Conservation (phyloP, 495 filamentous ascomycete species). For the Mytilinidion resinicola region DNA sequence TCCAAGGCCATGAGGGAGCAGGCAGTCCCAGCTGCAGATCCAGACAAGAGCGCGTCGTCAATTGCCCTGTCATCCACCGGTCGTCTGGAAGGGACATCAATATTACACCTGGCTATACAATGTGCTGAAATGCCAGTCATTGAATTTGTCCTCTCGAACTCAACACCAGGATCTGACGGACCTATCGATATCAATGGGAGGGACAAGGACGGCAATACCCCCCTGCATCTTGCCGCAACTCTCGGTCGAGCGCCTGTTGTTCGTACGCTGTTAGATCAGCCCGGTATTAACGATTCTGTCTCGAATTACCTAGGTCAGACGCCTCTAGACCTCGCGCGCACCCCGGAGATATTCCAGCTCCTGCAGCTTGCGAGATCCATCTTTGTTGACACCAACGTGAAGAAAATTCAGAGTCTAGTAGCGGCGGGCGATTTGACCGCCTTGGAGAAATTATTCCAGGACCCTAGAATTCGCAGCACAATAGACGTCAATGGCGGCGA, state of each 20-base stretch:
- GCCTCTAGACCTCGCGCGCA: constrained; percentile 81
- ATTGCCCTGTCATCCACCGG: constrained; percentile 33
- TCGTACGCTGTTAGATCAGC: constrained; percentile 67
- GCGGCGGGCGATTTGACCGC: constrained; percentile 63
- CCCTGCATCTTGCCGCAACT: constrained; percentile 79
- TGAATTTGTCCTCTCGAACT: constrained; percentile 78
- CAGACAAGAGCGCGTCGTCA: constrained; percentile 50
- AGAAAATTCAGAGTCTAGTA: constrained; percentile 73
- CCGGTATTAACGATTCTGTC: constrained; percentile 80
- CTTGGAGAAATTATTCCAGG: constrained; percentile 71
- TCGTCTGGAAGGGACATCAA: constrained; percentile 69
- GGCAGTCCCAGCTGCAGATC: constrained; percentile 38
- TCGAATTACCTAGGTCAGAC: constrained; percentile 84
- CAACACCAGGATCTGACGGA: constrained; percentile 42
- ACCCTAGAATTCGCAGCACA: constrained; percentile 73
- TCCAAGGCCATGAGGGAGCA: constrained; percentile 76
- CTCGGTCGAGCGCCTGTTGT: constrained; percentile 76
- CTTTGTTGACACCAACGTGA: constrained; percentile 79
- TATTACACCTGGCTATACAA: constrained; percentile 92
- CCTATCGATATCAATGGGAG: constrained; percentile 77
- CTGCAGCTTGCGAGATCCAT: constrained; percentile 85
- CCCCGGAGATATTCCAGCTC: constrained; percentile 89
- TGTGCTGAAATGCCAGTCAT: constrained; percentile 92
- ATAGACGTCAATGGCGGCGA: constrained; percentile 88
- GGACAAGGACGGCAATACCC: constrained; percentile 89